phyloP scores from a whole-genome alignment of 2,329 filamentous ascomycete genomes.

The Ceratocystis variospora region DNA sequence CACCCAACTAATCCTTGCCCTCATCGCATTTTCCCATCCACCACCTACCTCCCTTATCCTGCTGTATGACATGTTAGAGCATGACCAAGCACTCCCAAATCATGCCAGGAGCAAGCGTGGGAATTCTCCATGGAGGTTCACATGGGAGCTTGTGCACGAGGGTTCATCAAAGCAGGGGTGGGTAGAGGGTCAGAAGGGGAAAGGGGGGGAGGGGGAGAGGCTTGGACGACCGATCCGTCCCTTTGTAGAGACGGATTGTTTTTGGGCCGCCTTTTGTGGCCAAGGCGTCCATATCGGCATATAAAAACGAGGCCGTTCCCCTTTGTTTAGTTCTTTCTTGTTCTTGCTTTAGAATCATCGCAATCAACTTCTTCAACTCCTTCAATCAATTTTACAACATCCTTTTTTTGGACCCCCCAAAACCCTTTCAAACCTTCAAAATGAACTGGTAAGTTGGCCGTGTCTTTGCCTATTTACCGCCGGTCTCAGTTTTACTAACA shows the following conservation, averaged over 20 bases:
- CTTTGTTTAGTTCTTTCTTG: not conserved
- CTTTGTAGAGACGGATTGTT: not conserved
- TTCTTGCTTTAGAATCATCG: slow-evolving; percentile 6
- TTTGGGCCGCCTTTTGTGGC: not conserved
- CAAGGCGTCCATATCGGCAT: not conserved
- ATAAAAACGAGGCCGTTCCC: slow-evolving; percentile 3
- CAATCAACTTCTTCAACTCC: not conserved
- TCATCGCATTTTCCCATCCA: too few species aligned
- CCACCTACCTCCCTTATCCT: not conserved
- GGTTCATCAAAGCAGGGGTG: not conserved
- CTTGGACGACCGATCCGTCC: not conserved
- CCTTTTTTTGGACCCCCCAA: slow-evolving; percentile 3
- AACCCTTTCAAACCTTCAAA: slow-evolving; percentile 15
- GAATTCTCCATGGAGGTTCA: not conserved
- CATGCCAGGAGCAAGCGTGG: not conserved
- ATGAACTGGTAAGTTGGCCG: slow-evolving; percentile 17
- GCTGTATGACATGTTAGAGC: not conserved
- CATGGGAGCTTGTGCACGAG: not conserved
- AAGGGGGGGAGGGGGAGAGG: not conserved
- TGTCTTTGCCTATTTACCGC: not conserved
- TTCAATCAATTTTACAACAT: not conserved
- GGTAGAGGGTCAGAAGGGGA: not conserved
- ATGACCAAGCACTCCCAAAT: not conserved
- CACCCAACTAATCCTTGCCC: too few species aligned
- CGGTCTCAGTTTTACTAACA: not conserved